phyloP scores from a whole-genome alignment of 83 land plant species.

The Diphasiastrum complanatum region DNA sequence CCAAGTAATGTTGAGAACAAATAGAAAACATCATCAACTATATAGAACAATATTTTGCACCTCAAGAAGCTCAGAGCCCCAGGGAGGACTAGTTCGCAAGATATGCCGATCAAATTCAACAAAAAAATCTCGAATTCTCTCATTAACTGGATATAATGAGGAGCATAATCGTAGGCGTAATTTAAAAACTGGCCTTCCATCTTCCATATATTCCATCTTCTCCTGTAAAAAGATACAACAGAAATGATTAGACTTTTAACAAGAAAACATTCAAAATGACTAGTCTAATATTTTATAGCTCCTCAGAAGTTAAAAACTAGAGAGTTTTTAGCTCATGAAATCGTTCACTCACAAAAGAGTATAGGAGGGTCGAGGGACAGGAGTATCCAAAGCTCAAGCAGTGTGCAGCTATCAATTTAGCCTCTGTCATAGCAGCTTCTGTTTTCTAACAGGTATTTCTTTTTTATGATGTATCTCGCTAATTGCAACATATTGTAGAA shows the following conservation, averaged over 20 bases:
- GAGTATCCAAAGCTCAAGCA: no score
- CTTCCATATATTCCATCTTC: constrained; percentile 82
- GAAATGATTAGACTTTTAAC: background rate
- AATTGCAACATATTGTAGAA: no score
- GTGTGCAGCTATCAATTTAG: no score
- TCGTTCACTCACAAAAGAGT: no score
- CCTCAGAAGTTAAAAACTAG: background rate
- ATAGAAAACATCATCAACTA: background rate
- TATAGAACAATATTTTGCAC: constrained; percentile 25
- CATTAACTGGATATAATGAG: constrained; percentile 86
- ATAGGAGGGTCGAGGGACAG: no score
- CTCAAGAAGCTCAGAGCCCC: constrained; percentile 99
- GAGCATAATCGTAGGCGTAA: constrained; percentile 83
- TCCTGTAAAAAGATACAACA: constrained; percentile 42
- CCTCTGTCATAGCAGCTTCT: no score
- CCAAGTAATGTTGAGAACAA: background rate
- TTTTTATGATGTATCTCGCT: no score
- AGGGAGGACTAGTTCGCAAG: constrained; percentile 83
- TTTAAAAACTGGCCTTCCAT: constrained; percentile 70
- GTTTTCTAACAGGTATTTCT: no score
- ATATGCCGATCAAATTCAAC: constrained; percentile 86
- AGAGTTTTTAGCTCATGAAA: no score
- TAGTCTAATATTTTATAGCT: background rate
- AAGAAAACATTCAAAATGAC: background rate
- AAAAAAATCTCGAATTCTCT: constrained; percentile 84